A percentile compares a stretch with the other conserved stretches of the same genome.
These are phyloP conservation scores for Aspergillus udagawae DNA, from an alignment of 2,329 filamentous ascomycete genomes.

Conservation along the genomic window DNA sequence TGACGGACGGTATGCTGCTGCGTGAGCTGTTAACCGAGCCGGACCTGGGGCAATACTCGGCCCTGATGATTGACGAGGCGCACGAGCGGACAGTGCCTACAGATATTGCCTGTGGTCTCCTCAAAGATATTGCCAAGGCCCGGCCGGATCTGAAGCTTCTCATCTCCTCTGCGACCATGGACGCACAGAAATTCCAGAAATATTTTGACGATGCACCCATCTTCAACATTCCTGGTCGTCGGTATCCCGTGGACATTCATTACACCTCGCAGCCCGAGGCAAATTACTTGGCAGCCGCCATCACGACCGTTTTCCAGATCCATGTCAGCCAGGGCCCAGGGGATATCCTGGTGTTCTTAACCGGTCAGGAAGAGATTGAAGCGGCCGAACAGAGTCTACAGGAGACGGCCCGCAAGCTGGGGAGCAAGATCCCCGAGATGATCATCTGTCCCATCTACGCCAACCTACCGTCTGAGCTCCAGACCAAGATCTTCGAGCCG, in stretches of 20 bases:
- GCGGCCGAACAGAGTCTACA: constrained; percentile 77
- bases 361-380: constrained; percentile 95
- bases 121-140: constrained; percentile 82
- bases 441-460: constrained; percentile 93
- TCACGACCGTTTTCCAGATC: constrained; percentile 93
- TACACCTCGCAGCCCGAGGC: constrained; percentile 88
- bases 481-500: constrained; percentile 91
- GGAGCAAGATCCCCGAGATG: constrained; percentile 77
- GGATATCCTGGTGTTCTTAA: constrained; percentile 91
- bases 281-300: constrained; percentile 85
- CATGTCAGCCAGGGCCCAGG: constrained; percentile 81
- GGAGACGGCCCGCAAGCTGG: constrained; percentile 82
- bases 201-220: constrained; percentile 94
- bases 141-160: constrained; percentile 83
- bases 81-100: constrained; percentile 91
- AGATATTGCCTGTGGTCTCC: constrained; percentile 80
- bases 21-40: constrained; percentile 88
- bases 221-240: constrained; percentile 87
- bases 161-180: constrained; percentile 92
- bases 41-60: constrained; percentile 74
- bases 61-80: constrained; percentile 94
- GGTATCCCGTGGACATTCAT: constrained; percentile 86
- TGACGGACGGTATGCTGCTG: constrained; percentile 95
- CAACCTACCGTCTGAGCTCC: constrained; percentile 83
- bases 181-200: constrained; percentile 83